A percentile compares a stretch with the other conserved stretches of the same genome.
Evolutionary conservation across 2,329 filamentous ascomycete genomes (phyloP).

Genomic region (Canariomyces notabilis): DNA sequence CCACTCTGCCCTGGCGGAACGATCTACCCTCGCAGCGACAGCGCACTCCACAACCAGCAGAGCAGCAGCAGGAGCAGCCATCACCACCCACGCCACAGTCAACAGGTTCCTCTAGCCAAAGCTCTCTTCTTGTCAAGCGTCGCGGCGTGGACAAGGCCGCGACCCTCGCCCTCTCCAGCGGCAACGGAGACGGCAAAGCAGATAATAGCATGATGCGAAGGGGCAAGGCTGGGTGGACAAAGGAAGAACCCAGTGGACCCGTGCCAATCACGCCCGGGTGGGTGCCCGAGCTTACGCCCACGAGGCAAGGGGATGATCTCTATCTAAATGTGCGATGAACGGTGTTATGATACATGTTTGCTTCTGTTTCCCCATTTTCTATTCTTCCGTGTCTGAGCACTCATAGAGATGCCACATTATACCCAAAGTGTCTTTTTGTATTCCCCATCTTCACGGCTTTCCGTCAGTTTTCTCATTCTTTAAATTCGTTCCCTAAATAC

Average conservation of each 20-base stretch:
- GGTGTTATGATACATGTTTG: background rate
- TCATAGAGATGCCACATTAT: background rate
- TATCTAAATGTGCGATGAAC: constrained; percentile 51
- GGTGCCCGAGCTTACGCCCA: constrained; percentile 63
- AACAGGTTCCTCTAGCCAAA: constrained; percentile 14
- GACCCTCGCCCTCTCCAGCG: constrained; percentile 35
- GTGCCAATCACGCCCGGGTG: constrained; percentile 51
- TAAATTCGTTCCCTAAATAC: too few relatives aligned
- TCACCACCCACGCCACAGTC: background rate
- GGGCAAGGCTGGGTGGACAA: constrained; percentile 9
- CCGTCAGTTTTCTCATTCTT: too few relatives aligned
- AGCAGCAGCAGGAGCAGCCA: background rate
- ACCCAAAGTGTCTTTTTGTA: too few relatives aligned
- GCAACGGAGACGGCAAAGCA: background rate
- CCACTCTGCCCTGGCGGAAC: background rate
- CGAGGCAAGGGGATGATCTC: constrained; percentile 60
- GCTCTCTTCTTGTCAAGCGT: constrained; percentile 49
- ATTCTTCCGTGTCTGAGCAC: constrained; percentile 1
- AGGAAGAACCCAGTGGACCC: constrained; percentile 11
- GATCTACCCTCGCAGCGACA: constrained; percentile 9
- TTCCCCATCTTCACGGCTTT: too few relatives aligned
- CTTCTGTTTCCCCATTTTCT: background rate
- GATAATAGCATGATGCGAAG: background rate
- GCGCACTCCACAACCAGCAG: background rate
- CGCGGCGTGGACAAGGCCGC: constrained; percentile 46